A percentile compares a stretch with the other conserved stretches of the same genome.
Evolutionary conservation across 371 early-diverging fungal species (phyloP).

Genomic region (Apophysomyces trapeziformis): DNA sequence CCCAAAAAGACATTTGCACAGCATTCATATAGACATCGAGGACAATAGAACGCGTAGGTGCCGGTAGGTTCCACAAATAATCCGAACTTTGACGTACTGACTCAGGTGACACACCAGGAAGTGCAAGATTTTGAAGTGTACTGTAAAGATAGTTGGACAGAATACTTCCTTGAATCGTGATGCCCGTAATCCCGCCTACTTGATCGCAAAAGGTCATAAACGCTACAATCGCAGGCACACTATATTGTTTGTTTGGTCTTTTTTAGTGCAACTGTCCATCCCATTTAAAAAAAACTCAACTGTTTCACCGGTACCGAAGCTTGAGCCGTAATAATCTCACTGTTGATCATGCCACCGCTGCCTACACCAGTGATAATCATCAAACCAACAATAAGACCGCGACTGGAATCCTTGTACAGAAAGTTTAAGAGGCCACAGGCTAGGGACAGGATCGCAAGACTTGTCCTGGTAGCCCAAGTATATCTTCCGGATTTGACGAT

Average conservation of each 20-base stretch:
- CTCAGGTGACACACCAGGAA: conserved; percentile 28
- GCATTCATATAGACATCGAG: conserved; percentile 38
- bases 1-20: conserved; percentile 38
- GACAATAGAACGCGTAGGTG: conserved; percentile 30
- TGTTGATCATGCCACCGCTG: conserved; percentile 69
- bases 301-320: conserved; percentile 44
- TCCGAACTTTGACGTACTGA: conserved; percentile 38
- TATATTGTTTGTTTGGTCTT: not conserved
- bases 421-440: conserved; percentile 39
- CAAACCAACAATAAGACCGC: conserved; percentile 43
- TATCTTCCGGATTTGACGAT: conserved; percentile 46
- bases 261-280: not conserved
- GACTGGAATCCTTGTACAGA: conserved; percentile 29
- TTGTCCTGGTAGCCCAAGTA: conserved; percentile 41
- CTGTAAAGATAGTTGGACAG: conserved; percentile 32
- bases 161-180: conserved; percentile 39
- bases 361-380: conserved; percentile 66
- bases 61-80: conserved; percentile 33
- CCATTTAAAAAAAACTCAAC: conserved; percentile 22
- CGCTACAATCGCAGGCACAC: conserved; percentile 43
- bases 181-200: conserved; percentile 50
- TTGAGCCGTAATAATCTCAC: conserved; percentile 49
- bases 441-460: conserved; percentile 30
- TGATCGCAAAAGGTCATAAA: conserved; percentile 52
- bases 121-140: conserved; percentile 16